A percentile compares a stretch with the other conserved stretches of the same genome.
Conservation (phyloP, 768 basidiomycete species). For the Trametopsis cervina region DNA sequence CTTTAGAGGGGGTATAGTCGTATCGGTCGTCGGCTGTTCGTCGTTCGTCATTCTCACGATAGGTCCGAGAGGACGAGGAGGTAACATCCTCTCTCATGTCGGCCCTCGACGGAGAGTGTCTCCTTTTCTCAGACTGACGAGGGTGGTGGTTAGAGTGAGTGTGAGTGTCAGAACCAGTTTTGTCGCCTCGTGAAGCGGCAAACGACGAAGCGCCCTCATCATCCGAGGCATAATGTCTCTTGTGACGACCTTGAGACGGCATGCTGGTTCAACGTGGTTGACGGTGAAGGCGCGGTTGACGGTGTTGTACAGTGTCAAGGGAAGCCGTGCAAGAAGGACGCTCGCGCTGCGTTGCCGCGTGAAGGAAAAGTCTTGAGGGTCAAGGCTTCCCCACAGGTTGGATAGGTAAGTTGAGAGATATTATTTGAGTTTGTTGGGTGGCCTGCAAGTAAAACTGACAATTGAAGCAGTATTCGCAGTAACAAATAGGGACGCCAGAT, state of each 20-base stretch:
- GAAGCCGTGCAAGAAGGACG: constrained; percentile 9
- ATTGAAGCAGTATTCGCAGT: constrained; percentile 9
- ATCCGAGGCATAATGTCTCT: constrained; percentile 3
- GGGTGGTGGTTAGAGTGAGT: constrained; percentile 33
- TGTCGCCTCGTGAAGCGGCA: constrained; percentile 43
- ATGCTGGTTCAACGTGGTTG: constrained; percentile 36
- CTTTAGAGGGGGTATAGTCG: constrained; percentile 31
- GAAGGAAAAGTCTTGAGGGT: constrained; percentile 19
- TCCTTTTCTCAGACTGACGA: constrained; percentile 36
- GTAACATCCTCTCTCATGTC: constrained; percentile 41
- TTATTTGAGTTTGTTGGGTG: neutral
- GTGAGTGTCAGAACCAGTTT: constrained; percentile 33
- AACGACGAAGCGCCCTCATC: constrained; percentile 14
- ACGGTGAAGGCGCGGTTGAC: constrained; percentile 33
- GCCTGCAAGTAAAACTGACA: constrained; percentile 6
- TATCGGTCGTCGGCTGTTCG: constrained; percentile 41
- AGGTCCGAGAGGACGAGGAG: constrained; percentile 34
- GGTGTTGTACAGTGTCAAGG: neutral
- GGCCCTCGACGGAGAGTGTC: constrained; percentile 39
- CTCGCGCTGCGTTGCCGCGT: constrained; percentile 23
- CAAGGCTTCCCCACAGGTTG: constrained; percentile 17
- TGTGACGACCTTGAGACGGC: constrained; percentile 4
- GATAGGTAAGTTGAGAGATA: neutral
- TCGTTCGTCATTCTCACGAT: constrained; percentile 49
- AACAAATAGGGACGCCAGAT: constrained; percentile 3